These are phyloP conservation scores for Fusarium concolor DNA, from an alignment of 2,329 filamentous ascomycete species.

Conservation along the genomic window DNA sequence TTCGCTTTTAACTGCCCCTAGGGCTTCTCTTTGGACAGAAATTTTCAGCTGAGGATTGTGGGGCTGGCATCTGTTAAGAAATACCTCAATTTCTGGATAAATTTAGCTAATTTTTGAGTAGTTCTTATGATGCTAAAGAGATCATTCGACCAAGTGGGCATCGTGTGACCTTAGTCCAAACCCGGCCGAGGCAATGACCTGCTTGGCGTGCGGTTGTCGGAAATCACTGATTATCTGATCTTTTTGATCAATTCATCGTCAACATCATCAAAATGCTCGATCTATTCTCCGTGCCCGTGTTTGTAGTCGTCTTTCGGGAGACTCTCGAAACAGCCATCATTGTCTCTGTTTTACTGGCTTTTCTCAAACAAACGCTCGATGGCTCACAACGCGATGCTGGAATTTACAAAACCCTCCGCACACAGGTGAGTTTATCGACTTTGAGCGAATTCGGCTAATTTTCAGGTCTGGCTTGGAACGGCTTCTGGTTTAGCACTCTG, in stretches of 20 bases:
- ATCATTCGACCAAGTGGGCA: slow-evolving; percentile 29
- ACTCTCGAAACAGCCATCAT: slow-evolving; percentile 86
- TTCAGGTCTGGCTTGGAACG: slow-evolving; percentile 68
- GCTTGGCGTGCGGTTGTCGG: slow-evolving; percentile 28
- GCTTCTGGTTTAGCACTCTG: slow-evolving; percentile 62
- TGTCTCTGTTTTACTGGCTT: slow-evolving; percentile 84
- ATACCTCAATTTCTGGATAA: too few relatives aligned
- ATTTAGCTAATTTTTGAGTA: too few relatives aligned
- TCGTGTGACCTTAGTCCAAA: slow-evolving; percentile 34
- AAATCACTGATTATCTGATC: slow-evolving; percentile 37
- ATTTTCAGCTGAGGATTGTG: slow-evolving; percentile 16
- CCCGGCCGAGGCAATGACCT: slow-evolving; percentile 33
- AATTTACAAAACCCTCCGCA: slow-evolving; percentile 75
- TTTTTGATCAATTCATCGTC: slow-evolving; percentile 4
- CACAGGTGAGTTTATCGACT: slow-evolving; percentile 63
- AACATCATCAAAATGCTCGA: slow-evolving; percentile 62
- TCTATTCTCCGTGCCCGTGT: slow-evolving; percentile 83
- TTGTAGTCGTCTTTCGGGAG: slow-evolving; percentile 92
- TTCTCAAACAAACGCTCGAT: slow-evolving; percentile 82
- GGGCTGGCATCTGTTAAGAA: too few relatives aligned
- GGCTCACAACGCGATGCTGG: slow-evolving; percentile 70
- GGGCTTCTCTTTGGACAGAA: slow-evolving; percentile 11
- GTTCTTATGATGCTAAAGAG: neutral
- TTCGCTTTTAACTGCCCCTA: neutral
- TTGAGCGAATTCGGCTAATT: neutral